Conservation (phyloP, 768 basidiomycete genomes). For the Leccinum arenicola region DNA sequence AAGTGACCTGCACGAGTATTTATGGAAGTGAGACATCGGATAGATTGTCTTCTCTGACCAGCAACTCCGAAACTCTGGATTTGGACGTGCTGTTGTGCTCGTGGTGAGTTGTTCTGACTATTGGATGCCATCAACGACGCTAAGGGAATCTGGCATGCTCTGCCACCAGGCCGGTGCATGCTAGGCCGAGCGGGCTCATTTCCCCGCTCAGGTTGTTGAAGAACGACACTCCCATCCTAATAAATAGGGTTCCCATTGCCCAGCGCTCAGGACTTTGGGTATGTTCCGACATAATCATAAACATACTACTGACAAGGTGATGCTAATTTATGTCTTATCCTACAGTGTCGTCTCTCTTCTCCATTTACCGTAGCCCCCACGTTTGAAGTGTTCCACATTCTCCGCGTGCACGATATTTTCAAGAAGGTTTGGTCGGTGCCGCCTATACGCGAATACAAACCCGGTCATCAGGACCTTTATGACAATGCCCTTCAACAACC, state of each 20-base stretch:
- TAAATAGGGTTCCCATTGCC: conserved; percentile 44
- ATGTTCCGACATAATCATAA: not conserved
- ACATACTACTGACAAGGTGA: too few species aligned
- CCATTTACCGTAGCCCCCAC: conserved; percentile 24
- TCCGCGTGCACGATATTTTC: conserved; percentile 38
- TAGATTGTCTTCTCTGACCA: too few species aligned
- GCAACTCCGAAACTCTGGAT: not conserved
- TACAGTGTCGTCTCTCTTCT: too few species aligned
- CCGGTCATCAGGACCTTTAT: conserved; percentile 12
- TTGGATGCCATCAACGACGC: not conserved
- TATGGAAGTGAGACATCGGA: too few species aligned
- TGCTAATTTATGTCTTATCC: too few species aligned
- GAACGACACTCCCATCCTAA: conserved; percentile 48
- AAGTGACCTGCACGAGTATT: not conserved
- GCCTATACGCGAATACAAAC: conserved; percentile 34
- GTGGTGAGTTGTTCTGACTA: conserved; percentile 10
- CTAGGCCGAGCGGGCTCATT: conserved; percentile 31
- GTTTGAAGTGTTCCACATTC: conserved; percentile 41
- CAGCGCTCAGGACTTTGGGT: conserved; percentile 41
- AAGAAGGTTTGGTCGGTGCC: conserved; percentile 26
- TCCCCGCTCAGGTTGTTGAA: conserved; percentile 34
- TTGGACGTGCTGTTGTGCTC: conserved; percentile 10
- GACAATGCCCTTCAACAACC: conserved; percentile 8
- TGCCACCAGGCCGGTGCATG: conserved; percentile 20
- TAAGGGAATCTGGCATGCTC: not conserved